phyloP scores from a whole-genome alignment of 1,284 basidiomycete species.

The Sanghuangporus sanghuang region DNA sequence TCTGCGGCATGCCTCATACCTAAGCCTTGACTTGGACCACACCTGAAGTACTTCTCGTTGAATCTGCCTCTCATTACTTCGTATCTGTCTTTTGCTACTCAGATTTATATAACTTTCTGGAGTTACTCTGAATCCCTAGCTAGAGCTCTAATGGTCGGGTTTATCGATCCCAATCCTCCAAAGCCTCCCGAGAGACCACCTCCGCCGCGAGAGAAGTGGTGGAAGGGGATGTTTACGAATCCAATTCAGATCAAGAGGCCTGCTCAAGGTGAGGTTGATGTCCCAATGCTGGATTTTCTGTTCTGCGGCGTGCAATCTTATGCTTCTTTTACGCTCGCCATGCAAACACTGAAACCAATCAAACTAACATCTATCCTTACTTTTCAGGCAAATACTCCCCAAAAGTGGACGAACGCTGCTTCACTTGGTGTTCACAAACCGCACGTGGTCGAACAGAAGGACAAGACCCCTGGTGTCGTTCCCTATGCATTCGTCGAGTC shows the following conservation, averaged over 20 bases:
- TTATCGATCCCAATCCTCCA: slow-evolving; percentile 8
- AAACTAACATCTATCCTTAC: background rate
- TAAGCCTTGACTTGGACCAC: background rate
- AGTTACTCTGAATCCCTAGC: background rate
- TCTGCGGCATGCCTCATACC: background rate
- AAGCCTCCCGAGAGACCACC: slow-evolving; percentile 10
- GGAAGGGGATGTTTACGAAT: slow-evolving; percentile 7
- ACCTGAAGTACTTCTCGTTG: background rate
- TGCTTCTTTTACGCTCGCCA: background rate
- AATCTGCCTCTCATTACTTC: background rate
- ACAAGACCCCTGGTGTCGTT: slow-evolving; percentile 55
- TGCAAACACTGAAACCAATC: background rate
- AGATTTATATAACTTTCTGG: too few species aligned
- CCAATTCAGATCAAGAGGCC: slow-evolving; percentile 12
- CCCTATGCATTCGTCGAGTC: slow-evolving; percentile 67
- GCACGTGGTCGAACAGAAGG: slow-evolving; percentile 50
- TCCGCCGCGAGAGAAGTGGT: slow-evolving; percentile 1
- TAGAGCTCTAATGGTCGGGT: slow-evolving; percentile 9
- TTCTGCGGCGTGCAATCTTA: background rate
- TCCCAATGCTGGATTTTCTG: background rate
- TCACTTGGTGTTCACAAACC: slow-evolving; percentile 67
- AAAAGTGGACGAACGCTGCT: slow-evolving; percentile 65
- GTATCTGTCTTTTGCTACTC: background rate
- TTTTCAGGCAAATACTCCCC: slow-evolving; percentile 48
- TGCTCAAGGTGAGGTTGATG: slow-evolving; percentile 12